Evolutionary conservation across 2,329 filamentous ascomycete species (phyloP), one percentile per base, ranked within the genome.

Genomic region (Aulographum hederae): DNA sequence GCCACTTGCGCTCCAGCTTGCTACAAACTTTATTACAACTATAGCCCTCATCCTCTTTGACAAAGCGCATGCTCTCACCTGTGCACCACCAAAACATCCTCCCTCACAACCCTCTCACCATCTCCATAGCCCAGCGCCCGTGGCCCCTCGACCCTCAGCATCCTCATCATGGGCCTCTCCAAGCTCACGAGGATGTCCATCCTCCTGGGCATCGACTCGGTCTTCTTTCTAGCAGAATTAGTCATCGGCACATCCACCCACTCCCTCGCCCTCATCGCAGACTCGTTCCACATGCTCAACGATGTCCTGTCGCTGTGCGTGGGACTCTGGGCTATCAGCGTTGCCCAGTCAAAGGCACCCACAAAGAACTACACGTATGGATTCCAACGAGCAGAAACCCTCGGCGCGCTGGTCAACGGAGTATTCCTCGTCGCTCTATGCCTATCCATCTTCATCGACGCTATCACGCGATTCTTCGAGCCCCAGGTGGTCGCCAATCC

Each of bases 201-300:
- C 53, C 80, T 98, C 67, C 73, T 98, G 52, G 77, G 62, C 40
- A 92, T 98, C 48, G 86, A 95, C 57, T 66, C 74, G 32, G 65
- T 69, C 26, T 98, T 98, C 61, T 94, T 98, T 58, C 56, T 93
- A 30, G 61, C 95, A 36, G 89, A 98, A 57, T 59, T 98, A 38
- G 72, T 78, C 35, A 73, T 78, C 38, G 86, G 65, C 65, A 81
- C 93, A 61, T 61, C 76, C 39, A 82, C 92, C 37, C 77, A 85
- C 49, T 95, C 89, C 13, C 69, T 98, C 43, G 89, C 89, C 23
- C 68, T 98, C 36, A 84, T 91, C 49, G 89, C 89, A 33, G 89
- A 98, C 60, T 84, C 89, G 37, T 98, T 98, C 55, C 89, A 98
- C 58, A 98, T 98, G 89, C 65, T 98, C 38, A 98, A 98, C 61